Percentiles rank a stretch among this genome's conserved stretches.
Conservation (phyloP, 2,329 filamentous ascomycete species). For the Chaetoscypha palmicola region DNA sequence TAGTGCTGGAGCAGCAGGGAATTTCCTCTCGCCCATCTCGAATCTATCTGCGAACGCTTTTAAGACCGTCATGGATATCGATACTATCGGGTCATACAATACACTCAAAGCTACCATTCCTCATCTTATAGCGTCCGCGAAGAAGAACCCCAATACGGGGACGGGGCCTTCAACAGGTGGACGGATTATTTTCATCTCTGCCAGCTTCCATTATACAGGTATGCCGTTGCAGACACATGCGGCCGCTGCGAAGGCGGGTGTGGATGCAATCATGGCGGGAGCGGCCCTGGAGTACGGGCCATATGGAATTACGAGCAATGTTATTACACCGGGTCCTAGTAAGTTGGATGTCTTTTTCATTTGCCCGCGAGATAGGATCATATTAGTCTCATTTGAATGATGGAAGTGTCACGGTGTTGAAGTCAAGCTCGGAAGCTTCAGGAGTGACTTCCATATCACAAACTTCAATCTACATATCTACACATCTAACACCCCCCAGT, state of each 20-base stretch:
- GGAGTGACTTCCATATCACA: neutral
- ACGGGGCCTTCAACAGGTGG: constrained; percentile 58
- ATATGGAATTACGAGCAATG: constrained; percentile 76
- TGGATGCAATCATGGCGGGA: constrained; percentile 75
- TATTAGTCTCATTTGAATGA: neutral
- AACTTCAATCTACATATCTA: neutral
- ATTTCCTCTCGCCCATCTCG: constrained; percentile 83
- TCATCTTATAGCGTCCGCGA: constrained; percentile 68
- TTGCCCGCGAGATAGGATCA: neutral
- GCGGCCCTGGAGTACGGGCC: constrained; percentile 88
- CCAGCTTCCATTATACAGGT: constrained; percentile 85
- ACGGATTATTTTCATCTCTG: constrained; percentile 83
- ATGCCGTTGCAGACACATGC: constrained; percentile 83
- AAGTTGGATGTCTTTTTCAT: neutral
- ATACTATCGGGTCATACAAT: constrained; percentile 89
- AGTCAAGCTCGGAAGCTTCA: neutral
- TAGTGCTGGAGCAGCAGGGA: constrained; percentile 88
- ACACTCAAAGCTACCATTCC: constrained; percentile 88
- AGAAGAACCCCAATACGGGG: constrained; percentile 49
- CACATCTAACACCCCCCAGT: constrained; percentile 44
- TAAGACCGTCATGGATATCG: constrained; percentile 93
- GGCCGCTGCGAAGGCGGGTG: constrained; percentile 82
- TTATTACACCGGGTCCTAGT: constrained; percentile 70
- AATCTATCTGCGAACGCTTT: constrained; percentile 83
- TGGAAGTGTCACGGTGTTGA: neutral